These are phyloP conservation scores for Phytophthora ohioensis DNA, from an alignment of 352 stramenopile species.

Conservation along the genomic window DNA sequence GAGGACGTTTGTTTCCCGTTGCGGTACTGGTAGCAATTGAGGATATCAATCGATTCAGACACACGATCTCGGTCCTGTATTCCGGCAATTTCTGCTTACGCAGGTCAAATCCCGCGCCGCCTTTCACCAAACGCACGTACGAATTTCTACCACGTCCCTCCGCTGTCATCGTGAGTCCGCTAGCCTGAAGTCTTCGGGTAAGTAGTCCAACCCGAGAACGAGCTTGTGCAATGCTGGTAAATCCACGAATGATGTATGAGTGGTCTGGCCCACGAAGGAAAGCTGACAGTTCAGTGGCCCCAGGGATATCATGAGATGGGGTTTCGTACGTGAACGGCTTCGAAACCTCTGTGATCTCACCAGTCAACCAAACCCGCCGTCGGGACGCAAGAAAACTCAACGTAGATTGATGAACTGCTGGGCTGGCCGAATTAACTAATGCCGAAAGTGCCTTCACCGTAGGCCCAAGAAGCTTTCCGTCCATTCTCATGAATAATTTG, in stretches of 20 bases:
- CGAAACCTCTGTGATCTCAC: constrained; percentile 8
- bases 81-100: constrained; percentile 3
- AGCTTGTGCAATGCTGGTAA: constrained; percentile 16
- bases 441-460: constrained; percentile 3
- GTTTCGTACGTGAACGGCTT: constrained; percentile 11
- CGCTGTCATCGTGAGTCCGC: constrained; percentile 1
- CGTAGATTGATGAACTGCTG: not conserved
- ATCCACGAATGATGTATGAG: not conserved
- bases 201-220: constrained; percentile 8
- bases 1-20: constrained; percentile 15
- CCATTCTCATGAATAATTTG: constrained; percentile 2
- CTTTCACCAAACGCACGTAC: constrained; percentile 5
- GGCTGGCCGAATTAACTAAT: not conserved
- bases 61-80: constrained; percentile 2
- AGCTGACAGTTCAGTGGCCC: not conserved
- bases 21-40: not conserved
- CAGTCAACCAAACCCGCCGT: constrained; percentile 12
- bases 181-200: not conserved
- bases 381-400: constrained; percentile 3
- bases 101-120: not conserved
- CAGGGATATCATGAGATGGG: not conserved
- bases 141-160: constrained; percentile 4
- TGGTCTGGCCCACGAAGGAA: constrained; percentile 9
- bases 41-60: not conserved
- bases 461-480: constrained; percentile 4